Evolutionary conservation across 371 early-diverging fungal species (phyloP).

Genomic region (Apophysomyces ossiformis): DNA sequence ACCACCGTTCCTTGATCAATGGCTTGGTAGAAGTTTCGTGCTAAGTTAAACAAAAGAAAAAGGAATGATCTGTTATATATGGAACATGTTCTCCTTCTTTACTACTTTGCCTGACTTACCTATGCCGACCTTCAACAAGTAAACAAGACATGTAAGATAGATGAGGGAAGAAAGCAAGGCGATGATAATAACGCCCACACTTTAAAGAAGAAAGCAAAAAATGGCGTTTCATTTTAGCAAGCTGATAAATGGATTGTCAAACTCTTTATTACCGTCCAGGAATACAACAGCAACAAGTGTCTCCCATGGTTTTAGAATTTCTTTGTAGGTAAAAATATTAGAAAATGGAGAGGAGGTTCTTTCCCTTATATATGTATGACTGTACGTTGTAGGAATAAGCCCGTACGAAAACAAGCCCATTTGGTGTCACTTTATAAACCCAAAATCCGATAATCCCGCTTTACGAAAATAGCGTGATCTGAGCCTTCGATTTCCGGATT

Average conservation of each 20-base stretch:
- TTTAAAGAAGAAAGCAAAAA: not conserved
- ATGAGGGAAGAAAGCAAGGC: conserved; percentile 16
- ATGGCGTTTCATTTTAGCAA: not conserved
- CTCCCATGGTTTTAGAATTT: not conserved
- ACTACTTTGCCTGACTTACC: not conserved
- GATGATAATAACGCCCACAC: conserved; percentile 21
- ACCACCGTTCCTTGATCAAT: not conserved
- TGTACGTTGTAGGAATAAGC: not conserved
- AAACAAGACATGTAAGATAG: not conserved
- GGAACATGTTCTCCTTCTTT: too few relatives aligned
- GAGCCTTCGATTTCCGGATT: too few relatives aligned
- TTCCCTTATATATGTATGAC: not conserved
- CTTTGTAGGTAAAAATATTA: not conserved
- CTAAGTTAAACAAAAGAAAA: not conserved
- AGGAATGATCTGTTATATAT: not conserved
- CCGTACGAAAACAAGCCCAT: too few relatives aligned
- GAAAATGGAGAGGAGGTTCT: not conserved
- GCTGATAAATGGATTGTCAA: not conserved
- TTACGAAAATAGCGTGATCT: too few relatives aligned
- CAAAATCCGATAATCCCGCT: too few relatives aligned
- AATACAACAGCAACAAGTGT: conserved; percentile 25
- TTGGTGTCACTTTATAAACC: too few relatives aligned
- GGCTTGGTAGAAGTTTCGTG: not conserved
- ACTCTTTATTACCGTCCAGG: conserved; percentile 16
- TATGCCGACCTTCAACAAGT: not conserved